Evolutionary conservation across 2,329 filamentous ascomycete species (phyloP).

Genomic region (Monilinia laxa): DNA sequence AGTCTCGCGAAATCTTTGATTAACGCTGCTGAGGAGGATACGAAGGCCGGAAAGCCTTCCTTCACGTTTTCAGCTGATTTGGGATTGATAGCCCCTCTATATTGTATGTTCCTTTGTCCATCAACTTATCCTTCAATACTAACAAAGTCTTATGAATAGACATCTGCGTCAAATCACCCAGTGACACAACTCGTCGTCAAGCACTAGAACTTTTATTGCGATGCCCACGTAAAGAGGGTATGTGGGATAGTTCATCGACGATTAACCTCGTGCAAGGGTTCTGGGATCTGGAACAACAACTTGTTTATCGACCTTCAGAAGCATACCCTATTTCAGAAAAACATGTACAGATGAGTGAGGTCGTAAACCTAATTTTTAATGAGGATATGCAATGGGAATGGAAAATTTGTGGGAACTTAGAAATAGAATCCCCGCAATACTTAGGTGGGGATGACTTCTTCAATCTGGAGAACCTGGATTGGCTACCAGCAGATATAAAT

Average conservation of each 20-base stretch:
- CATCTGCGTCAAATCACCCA: slow-evolving; percentile 30
- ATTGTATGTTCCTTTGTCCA: slow-evolving; percentile 25
- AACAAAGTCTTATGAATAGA: not conserved
- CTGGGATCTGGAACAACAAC: slow-evolving; percentile 31
- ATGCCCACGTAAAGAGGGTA: slow-evolving; percentile 37
- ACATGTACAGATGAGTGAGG: slow-evolving; percentile 15
- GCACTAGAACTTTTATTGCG: slow-evolving; percentile 33
- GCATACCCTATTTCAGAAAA: not conserved
- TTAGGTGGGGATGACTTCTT: not conserved
- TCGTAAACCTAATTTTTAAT: slow-evolving; percentile 18
- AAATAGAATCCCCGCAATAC: not conserved
- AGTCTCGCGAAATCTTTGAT: slow-evolving; percentile 35
- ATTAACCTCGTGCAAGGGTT: slow-evolving; percentile 32
- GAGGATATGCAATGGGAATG: slow-evolving; percentile 25
- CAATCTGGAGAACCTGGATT: not conserved
- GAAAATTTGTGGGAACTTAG: not conserved
- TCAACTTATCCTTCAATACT: not conserved
- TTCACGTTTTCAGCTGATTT: slow-evolving; percentile 38
- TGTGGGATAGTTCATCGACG: slow-evolving; percentile 37
- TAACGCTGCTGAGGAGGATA: slow-evolving; percentile 33
- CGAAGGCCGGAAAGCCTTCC: slow-evolving; percentile 29
- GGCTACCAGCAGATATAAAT: not conserved
- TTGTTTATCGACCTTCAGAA: not conserved
- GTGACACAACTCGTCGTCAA: slow-evolving; percentile 24
- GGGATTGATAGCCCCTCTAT: slow-evolving; percentile 37